Base-by-base conservation (phyloP, 2,329 filamentous ascomycete genomes). In the Aspergillus pseudonomiae region DNA sequence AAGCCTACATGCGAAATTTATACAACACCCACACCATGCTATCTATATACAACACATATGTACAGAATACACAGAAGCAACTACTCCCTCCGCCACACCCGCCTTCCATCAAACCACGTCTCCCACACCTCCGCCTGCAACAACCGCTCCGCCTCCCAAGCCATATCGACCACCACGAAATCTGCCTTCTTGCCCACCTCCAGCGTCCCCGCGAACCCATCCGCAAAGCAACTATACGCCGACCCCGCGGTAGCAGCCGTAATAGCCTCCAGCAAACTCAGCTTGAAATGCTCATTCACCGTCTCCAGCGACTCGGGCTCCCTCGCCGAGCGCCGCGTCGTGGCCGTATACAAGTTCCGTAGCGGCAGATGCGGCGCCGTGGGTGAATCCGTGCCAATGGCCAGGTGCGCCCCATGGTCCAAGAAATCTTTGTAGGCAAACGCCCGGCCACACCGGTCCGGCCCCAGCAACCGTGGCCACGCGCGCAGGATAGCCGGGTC, bases 351-450 rank as follows among this genome's bases (percentile, higher is more conserved):
- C 48, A 84, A 59, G 64, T 84, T 84, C 11, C 73, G 71, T 50
- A 83, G 66, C 26, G 81, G 78, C 19, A 73, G 68, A 65, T 82
- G 78, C 3, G 78, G 79, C 9, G 82, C 82, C 0, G 83, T 84
- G 2, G 82, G 83, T 1, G 80, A 75, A 67, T 85, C 83, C 2
- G 80, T 81, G 0, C 83, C 82, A 54, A 85, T 78, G 0, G 81
- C 81, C 4, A 85, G 63, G 1, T 65, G 63, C 0, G 81, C 82
- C 0, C 79, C 79, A 19, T 75, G 72, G 21, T 79, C 78, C 6
- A 71, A 58, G 66, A 84, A 84, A 9, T 84, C 82, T 6, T 74
- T 74, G 67, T 84, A 84, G 9, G 82, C 82, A 68, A 85, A 85
- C 0, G 81, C 82, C 10, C 82, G 76, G 52, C 76, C 74, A 46